A percentile compares a stretch with the other conserved stretches of the same genome.
Evolutionary conservation across 306 rosid species (phyloP).

Genomic region (Medicago ruthenica): DNA sequence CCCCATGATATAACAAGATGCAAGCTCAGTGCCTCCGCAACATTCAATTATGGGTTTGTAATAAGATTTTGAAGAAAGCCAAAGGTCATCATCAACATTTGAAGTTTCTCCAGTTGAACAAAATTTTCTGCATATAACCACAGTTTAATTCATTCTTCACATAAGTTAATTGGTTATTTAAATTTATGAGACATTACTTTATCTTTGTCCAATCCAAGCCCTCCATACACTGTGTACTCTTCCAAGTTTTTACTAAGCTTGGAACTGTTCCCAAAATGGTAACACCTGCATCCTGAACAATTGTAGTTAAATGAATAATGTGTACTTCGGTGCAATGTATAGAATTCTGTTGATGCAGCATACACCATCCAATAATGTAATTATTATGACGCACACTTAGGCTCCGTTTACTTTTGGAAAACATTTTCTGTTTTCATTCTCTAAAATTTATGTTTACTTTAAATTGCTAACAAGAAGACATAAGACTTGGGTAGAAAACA

Average conservation of each 20-base stretch:
- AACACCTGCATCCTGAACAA: constrained; percentile 88
- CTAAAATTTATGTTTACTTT: no score
- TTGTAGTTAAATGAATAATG: constrained; percentile 25
- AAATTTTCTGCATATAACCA: constrained; percentile 60
- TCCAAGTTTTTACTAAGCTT: constrained; percentile 93
- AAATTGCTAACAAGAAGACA: no score
- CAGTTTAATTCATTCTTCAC: constrained; percentile 36
- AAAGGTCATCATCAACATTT: constrained; percentile 87
- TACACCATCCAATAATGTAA: neutral
- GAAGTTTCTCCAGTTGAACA: constrained; percentile 86
- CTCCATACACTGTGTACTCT: constrained; percentile 78
- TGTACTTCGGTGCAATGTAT: constrained; percentile 1
- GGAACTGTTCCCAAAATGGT: constrained; percentile 96
- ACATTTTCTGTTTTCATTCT: no score
- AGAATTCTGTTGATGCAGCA: neutral
- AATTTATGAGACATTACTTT: constrained; percentile 55
- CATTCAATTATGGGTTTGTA: constrained; percentile 76
- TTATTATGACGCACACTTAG: neutral
- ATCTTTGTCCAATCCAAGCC: constrained; percentile 95
- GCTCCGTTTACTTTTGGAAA: no score
- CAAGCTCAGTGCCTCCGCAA: constrained; percentile 93
- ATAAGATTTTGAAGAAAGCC: constrained; percentile 88
- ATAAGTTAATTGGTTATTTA: constrained; percentile 2
- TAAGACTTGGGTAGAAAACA: no score
- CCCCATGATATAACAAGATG: constrained; percentile 66